Percentiles rank a stretch among this genome's conserved stretches.
Evolutionary conservation across 345 rosid species (phyloP).

Genomic region (Euphorbia lathyris): DNA sequence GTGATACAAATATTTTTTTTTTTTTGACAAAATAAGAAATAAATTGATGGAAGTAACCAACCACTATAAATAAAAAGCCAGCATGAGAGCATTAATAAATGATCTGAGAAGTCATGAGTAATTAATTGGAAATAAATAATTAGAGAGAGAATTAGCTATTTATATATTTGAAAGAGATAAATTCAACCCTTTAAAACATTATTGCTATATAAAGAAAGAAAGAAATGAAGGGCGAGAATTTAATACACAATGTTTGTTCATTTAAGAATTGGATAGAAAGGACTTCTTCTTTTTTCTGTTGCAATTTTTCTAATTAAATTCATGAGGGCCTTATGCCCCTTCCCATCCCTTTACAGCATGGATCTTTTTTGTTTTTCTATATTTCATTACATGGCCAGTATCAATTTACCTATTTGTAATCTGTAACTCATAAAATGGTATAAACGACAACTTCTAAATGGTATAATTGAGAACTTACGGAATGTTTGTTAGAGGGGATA

Average conservation of each 20-base stretch:
- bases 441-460: no score
- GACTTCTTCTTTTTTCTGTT: neutral
- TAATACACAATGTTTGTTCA: conserved; percentile 2
- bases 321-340: conserved; percentile 27
- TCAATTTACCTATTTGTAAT: neutral
- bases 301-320: conserved; percentile 10
- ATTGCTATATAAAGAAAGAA: neutral
- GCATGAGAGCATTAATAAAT: conserved; percentile 16
- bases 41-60: neutral
- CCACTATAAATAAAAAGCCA: conserved; percentile 2
- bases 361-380: neutral
- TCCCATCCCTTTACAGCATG: conserved; percentile 35
- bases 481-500: no score
- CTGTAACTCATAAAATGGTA: no score
- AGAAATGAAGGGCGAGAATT: conserved; percentile 15
- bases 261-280: conserved; percentile 8
- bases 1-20: no score
- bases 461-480: no score
- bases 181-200: conserved; percentile 12
- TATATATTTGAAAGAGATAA: no score
- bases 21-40: no score
- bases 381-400: neutral
- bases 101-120: conserved; percentile 8
- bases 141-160: conserved; percentile 2
- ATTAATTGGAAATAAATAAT: conserved; percentile 24